Evolutionary conservation across 2,329 filamentous ascomycete genomes (phyloP).

Genomic region (Exophiala phaeomuriformis): DNA sequence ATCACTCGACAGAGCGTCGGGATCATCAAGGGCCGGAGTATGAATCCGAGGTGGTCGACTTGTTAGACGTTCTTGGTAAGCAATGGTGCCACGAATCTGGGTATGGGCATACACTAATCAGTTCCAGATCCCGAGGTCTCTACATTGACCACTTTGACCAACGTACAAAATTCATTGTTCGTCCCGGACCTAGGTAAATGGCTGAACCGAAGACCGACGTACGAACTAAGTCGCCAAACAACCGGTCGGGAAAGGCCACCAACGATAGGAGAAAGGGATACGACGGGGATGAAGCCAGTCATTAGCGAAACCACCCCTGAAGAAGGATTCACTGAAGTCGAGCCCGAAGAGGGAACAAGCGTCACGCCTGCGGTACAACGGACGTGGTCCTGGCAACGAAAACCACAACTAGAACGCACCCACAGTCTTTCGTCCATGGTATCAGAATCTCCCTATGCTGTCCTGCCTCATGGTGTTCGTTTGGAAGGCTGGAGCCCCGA

Average conservation of each 20-base stretch:
- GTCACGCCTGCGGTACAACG: slow-evolving; percentile 12
- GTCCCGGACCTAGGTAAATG: slow-evolving; percentile 70
- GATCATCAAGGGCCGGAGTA: slow-evolving; percentile 42
- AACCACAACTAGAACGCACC: slow-evolving; percentile 27
- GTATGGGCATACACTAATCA: slow-evolving; percentile 26
- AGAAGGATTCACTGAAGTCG: slow-evolving; percentile 27
- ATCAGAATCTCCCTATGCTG: slow-evolving; percentile 66
- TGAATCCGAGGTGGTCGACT: slow-evolving; percentile 56
- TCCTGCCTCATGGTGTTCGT: slow-evolving; percentile 65
- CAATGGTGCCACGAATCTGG: slow-evolving; percentile 4
- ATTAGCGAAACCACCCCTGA: slow-evolving; percentile 31
- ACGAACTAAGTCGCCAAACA: slow-evolving; percentile 40
- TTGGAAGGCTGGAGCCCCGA: slow-evolving; percentile 67
- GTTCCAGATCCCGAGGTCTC: slow-evolving; percentile 69
- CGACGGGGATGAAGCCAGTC: slow-evolving; percentile 42
- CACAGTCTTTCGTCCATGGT: slow-evolving; percentile 61
- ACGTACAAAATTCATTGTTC: slow-evolving; percentile 85
- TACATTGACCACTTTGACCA: slow-evolving; percentile 74
- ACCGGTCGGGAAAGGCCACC: slow-evolving; percentile 8
- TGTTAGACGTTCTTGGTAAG: slow-evolving; percentile 62
- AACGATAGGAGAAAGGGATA: slow-evolving; percentile 5
- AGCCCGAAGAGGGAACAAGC: slow-evolving; percentile 5
- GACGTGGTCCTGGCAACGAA: slow-evolving; percentile 22
- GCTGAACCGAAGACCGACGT: slow-evolving; percentile 71
- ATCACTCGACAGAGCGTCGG: slow-evolving; percentile 15